Evolutionary conservation across 805 yeast genomes (phyloP), one percentile per base, ranked within the genome.

Genomic region (Pichia californica): DNA sequence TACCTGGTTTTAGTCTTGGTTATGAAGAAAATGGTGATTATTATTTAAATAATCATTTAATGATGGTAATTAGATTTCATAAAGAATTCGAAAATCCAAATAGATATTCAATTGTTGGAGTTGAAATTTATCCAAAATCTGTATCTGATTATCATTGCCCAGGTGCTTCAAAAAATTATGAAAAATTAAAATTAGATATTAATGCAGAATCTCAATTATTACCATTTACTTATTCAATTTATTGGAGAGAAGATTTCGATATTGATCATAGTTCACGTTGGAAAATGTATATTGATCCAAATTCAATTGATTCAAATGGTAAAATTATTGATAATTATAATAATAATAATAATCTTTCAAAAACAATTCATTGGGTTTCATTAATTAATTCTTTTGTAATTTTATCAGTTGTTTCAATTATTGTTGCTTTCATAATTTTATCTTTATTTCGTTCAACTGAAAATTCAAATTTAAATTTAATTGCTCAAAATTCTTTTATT

Each of bases 1-100:
- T 88, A 5, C 78, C 93, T 4, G 96, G 96, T 2, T 88, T 88
- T 64, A 89, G 94, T 3, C 60, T 88, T 28, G 96, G 96, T 0
- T 81, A 75, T 52, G 76, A 75, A 18, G 74, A 73, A 50, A 66
- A 76, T 46, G 81, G 70, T n/a, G 73, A 73, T 38, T 67, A 80
- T 5, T 83, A 76, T 56, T 49, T 88, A 26, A 77, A 88, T 61
- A 88, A 86, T 58, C 96, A 88, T 59, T 79, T 83, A 9, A 83
- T 83, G 82, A 55, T 88, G 43, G 91, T 88, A 13, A 71, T 88
- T 34, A 72, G 95, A 54, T 84, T 78, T 64, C 83, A 86, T 52
- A 65, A 66, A 39, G 68, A 73, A 47, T 61, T 68, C 56, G 64
- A 68, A 27, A 61, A 58, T 39, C 61, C 65, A 40, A 61, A 58